Percentiles rank a stretch among this genome's conserved stretches.
Conservation (phyloP, 1,139 yeast genomes). For the Groenewaldozyma sp. region DNA sequence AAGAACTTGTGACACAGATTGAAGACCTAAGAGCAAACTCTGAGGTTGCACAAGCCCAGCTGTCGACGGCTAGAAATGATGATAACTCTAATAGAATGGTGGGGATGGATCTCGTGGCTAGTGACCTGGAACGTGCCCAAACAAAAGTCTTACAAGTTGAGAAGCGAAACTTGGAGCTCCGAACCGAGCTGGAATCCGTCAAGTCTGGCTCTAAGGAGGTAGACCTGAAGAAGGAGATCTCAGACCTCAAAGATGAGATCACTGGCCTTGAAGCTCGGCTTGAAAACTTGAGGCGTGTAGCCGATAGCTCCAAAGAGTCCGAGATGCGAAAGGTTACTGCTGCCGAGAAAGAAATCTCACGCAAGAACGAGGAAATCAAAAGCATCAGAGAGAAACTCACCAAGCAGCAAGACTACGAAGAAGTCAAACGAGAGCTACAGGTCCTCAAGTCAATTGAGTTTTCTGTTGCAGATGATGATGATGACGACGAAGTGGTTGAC, state of each 20-base stretch:
- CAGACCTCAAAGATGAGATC: conserved; percentile 41
- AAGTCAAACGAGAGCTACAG: conserved; percentile 62
- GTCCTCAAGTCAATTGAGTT: conserved; percentile 39
- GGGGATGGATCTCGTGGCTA: conserved; percentile 56
- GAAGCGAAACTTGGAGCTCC: conserved; percentile 64
- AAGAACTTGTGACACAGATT: conserved; percentile 35
- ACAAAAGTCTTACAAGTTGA: conserved; percentile 63
- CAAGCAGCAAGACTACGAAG: conserved; percentile 70
- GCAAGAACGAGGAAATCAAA: conserved; percentile 43
- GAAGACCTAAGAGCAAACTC: conserved; percentile 27
- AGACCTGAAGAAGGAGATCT: conserved; percentile 37
- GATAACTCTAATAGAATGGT: conserved; percentile 25
- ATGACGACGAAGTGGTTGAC: conserved; percentile 27
- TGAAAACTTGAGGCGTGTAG: conserved; percentile 29
- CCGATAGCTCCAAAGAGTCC: conserved; percentile 12
- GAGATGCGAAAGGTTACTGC: conserved; percentile 34
- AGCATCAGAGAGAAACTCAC: conserved; percentile 51
- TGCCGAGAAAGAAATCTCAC: conserved; percentile 39
- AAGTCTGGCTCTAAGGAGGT: conserved; percentile 39
- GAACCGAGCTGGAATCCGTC: conserved; percentile 50
- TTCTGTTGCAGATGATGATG: conserved; percentile 11
- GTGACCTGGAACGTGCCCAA: conserved; percentile 70
- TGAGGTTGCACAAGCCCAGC: conserved; percentile 25
- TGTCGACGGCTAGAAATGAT: conserved; percentile 17
- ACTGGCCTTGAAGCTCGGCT: conserved; percentile 53